Conservation (phyloP, 2,329 filamentous ascomycete genomes). For the Acrodontium crateriforme region DNA sequence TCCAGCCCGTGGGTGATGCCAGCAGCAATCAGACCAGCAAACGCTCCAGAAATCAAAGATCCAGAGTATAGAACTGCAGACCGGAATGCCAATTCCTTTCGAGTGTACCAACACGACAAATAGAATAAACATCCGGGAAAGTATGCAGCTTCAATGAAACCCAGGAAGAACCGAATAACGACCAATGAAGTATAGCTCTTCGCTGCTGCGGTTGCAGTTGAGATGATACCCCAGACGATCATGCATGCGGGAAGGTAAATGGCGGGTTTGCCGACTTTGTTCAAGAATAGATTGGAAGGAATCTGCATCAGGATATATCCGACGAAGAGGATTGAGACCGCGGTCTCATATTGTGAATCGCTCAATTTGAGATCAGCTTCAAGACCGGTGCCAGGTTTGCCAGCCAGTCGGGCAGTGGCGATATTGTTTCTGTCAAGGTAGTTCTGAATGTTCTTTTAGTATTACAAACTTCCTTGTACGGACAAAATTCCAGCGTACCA, state of each 20-base stretch:
- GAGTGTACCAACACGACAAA: constrained; percentile 40
- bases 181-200: constrained; percentile 24
- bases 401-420: constrained; percentile 15
- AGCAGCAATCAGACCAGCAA: constrained; percentile 41
- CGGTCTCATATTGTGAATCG: constrained; percentile 32
- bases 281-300: constrained; percentile 25
- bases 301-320: constrained; percentile 25
- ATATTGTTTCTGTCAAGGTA: constrained; percentile 19
- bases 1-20: constrained; percentile 33
- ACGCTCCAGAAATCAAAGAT: constrained; percentile 36
- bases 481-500: no score
- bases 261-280: constrained; percentile 21
- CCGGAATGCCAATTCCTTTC: constrained; percentile 36
- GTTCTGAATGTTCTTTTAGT: no score
- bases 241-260: constrained; percentile 20
- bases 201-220: constrained; percentile 20
- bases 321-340: constrained; percentile 31
- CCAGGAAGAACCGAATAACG: constrained; percentile 25
- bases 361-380: constrained; percentile 32
- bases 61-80: constrained; percentile 41
- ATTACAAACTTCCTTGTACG: no score
- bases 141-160: constrained; percentile 33
- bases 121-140: constrained; percentile 35
- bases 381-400: constrained; percentile 24
- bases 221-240: constrained; percentile 24